A percentile compares a stretch with the other conserved stretches of the same genome.
Evolutionary conservation across 306 rosid genomes (phyloP).

Genomic region (Castanopsis chinensis): DNA sequence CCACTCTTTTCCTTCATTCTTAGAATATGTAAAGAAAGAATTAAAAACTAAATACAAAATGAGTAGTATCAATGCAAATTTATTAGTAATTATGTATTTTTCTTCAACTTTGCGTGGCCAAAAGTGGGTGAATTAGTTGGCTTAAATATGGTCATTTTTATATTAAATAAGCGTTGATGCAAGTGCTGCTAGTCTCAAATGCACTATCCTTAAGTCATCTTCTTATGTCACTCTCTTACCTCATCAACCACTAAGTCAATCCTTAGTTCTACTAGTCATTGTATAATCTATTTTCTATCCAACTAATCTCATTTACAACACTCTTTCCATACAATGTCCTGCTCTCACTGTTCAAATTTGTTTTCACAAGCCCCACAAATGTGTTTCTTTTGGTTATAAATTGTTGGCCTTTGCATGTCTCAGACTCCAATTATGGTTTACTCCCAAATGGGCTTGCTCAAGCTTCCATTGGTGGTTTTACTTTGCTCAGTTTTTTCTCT

Average conservation of each 20-base stretch:
- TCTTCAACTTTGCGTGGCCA: no score
- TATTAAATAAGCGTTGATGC: no score
- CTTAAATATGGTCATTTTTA: no score
- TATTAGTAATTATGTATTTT: no score
- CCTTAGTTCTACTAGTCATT: constrained; percentile 21
- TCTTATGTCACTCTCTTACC: no score
- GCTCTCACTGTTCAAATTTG: constrained; percentile 15
- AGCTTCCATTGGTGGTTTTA: constrained; percentile 25
- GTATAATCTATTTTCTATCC: constrained; percentile 12
- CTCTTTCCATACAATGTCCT: constrained; percentile 1
- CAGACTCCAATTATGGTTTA: not conserved
- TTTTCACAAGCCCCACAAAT: constrained; percentile 26
- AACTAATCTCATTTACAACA: constrained; percentile 10
- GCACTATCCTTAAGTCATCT: no score
- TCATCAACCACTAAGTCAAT: constrained; percentile 34
- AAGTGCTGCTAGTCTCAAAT: no score
- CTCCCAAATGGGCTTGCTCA: constrained; percentile 50
- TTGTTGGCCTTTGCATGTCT: constrained; percentile 9
- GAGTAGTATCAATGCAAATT: no score
- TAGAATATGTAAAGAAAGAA: no score
- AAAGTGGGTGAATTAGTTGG: no score
- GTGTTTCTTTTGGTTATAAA: constrained; percentile 24
- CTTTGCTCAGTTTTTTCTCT: constrained; percentile 37
- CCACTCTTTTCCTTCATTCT: no score
- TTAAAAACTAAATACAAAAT: no score